These are phyloP conservation scores for Saccharomycopsis phalli DNA, from an alignment of 1,139 yeast genomes.

Conservation along the genomic window DNA sequence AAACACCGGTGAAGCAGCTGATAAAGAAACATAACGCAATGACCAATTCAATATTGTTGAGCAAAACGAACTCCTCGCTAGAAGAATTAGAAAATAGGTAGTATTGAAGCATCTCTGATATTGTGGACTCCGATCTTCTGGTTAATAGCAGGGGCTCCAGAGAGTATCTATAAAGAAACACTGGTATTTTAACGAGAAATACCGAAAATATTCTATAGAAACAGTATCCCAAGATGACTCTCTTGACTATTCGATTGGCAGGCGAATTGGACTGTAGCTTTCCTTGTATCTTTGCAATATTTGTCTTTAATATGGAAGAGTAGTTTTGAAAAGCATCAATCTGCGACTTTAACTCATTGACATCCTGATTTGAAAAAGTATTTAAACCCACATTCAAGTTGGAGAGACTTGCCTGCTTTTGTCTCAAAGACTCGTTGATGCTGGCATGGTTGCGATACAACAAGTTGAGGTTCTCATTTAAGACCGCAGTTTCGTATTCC, in stretches of 20 bases:
- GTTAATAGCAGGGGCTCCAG: neutral
- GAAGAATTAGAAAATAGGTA: slow-evolving; percentile 2
- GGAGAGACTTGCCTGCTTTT: neutral
- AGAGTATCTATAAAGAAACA: slow-evolving; percentile 5
- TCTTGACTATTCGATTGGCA: slow-evolving; percentile 5
- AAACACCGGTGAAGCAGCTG: slow-evolving; percentile 17
- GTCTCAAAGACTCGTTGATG: slow-evolving; percentile 1
- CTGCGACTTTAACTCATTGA: slow-evolving; percentile 8
- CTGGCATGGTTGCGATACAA: slow-evolving; percentile 6
- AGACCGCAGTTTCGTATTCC: neutral
- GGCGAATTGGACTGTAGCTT: slow-evolving; percentile 6
- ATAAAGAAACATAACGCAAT: slow-evolving; percentile 14
- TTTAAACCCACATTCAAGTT: slow-evolving; percentile 8
- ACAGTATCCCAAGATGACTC: slow-evolving; percentile 11
- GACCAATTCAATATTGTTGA: slow-evolving; percentile 12
- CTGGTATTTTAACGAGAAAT: slow-evolving; percentile 8
- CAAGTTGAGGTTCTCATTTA: slow-evolving; percentile 4
- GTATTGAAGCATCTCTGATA: slow-evolving; percentile 10
- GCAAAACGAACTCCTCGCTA: slow-evolving; percentile 9
- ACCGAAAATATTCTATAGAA: slow-evolving; percentile 12
- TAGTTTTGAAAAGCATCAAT: slow-evolving; percentile 10
- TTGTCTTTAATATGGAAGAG: slow-evolving; percentile 4
- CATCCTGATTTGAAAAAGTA: slow-evolving; percentile 4
- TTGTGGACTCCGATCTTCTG: slow-evolving; percentile 1
- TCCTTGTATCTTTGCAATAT: slow-evolving; percentile 3